Evolutionary conservation across 495 filamentous ascomycete genomes (phyloP).

Genomic region (Penicillium mononematosum): DNA sequence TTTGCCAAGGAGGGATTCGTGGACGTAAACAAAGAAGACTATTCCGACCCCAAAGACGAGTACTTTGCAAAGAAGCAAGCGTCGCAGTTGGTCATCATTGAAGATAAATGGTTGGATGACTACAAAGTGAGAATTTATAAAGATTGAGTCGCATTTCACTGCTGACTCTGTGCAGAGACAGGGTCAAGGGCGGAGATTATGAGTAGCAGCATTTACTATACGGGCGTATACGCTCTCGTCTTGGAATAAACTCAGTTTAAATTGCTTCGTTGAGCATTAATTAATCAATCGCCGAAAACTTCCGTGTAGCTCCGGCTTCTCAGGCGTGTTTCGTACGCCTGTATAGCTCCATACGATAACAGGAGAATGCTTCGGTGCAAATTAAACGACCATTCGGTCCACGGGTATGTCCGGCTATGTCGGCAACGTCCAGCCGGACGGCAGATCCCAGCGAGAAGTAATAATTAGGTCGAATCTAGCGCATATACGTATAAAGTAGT

Average conservation of each 20-base stretch:
- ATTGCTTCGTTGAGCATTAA: neutral
- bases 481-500: neutral
- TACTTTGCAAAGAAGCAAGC: constrained; percentile 1
- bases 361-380: neutral
- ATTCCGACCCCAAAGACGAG: neutral
- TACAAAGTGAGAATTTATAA: constrained; percentile 5
- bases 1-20: neutral
- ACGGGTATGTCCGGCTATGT: neutral
- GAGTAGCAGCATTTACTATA: neutral
- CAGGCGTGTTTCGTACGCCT: neutral
- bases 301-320: too few relatives aligned
- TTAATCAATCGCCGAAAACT: neutral
- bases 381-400: too few relatives aligned
- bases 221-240: neutral
- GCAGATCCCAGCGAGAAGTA: neutral
- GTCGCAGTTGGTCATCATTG: neutral
- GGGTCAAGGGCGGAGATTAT: neutral
- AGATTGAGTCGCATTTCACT: neutral
- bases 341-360: neutral
- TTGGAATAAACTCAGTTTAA: neutral
- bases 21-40: constrained; percentile 1
- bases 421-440: neutral
- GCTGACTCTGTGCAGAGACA: constrained; percentile 3
- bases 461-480: neutral
- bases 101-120: constrained; percentile 2